A percentile compares a stretch with the other conserved stretches of the same genome.
These are phyloP conservation scores for Hypsizygus marmoreus DNA, from an alignment of 768 basidiomycete genomes.

Conservation along the genomic window DNA sequence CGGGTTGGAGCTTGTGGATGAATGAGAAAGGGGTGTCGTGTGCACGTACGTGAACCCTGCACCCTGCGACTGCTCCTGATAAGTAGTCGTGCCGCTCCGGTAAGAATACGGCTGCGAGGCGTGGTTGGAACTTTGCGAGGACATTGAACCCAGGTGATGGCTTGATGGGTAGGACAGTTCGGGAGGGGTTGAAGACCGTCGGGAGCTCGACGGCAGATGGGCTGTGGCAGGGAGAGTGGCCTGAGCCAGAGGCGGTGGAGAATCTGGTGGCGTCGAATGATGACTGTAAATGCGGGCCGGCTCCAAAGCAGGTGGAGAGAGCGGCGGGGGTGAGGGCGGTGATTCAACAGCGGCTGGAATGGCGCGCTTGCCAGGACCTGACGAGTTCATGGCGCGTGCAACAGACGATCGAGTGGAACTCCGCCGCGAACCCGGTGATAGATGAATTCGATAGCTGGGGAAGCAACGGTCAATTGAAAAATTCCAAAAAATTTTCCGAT, in stretches of 20 bases:
- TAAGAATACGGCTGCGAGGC: conserved; percentile 35
- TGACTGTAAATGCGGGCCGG: conserved; percentile 39
- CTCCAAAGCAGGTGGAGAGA: conserved; percentile 48
- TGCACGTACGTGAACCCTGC: conserved; percentile 39
- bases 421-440: conserved; percentile 77
- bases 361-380: conserved; percentile 29
- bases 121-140: conserved; percentile 20
- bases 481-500: not conserved
- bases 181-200: conserved; percentile 48
- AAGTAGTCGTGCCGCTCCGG: conserved; percentile 41
- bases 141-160: conserved; percentile 24
- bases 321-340: conserved; percentile 29
- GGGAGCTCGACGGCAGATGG: conserved; percentile 35
- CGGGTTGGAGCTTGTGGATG: conserved; percentile 22
- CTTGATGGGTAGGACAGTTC: conserved; percentile 43
- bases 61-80: conserved; percentile 45
- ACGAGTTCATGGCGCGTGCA: conserved; percentile 37
- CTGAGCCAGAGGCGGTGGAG: conserved; percentile 55
- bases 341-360: conserved; percentile 27
- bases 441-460: conserved; percentile 74
- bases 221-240: conserved; percentile 49
- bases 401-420: conserved; percentile 65
- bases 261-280: conserved; percentile 50
- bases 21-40: conserved; percentile 33
- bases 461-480: conserved; percentile 1